Conservation (phyloP, 2,329 filamentous ascomycete genomes). For the Diaporthe capsici region DNA sequence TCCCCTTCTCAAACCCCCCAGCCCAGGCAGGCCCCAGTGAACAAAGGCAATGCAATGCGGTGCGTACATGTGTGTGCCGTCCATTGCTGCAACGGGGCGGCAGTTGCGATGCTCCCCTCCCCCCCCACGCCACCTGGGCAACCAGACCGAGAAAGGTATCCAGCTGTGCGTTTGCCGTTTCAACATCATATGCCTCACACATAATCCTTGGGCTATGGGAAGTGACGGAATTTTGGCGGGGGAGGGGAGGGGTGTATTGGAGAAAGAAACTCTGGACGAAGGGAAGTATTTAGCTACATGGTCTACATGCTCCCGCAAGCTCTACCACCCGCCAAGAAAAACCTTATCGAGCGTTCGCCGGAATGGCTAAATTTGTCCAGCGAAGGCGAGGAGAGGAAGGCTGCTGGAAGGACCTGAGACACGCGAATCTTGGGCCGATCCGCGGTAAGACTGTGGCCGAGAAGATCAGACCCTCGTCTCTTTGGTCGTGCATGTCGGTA, state of each 20-base stretch:
- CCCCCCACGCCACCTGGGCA: not conserved
- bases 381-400: not conserved
- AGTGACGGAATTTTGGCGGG: not conserved
- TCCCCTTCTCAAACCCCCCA: no score
- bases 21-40: not conserved
- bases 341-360: constrained; percentile 29
- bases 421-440: constrained; percentile 8
- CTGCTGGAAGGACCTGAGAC: constrained; percentile 28
- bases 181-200: not conserved
- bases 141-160: not conserved
- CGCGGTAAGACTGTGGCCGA: constrained; percentile 25
- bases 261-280: constrained; percentile 13
- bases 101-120: not conserved
- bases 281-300: not conserved
- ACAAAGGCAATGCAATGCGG: constrained; percentile 1
- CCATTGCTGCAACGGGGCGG: constrained; percentile 15
- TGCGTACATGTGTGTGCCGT: constrained; percentile 7
- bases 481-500: not conserved
- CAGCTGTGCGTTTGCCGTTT: not conserved
- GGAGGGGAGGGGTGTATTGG: not conserved
- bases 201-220: not conserved
- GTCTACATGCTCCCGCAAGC: not conserved
- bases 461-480: constrained; percentile 19
- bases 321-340: constrained; percentile 10
- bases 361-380: not conserved